These are phyloP conservation scores for Akebia trifoliata DNA, from an alignment of 164 flowering plant species.

Conservation along the genomic window DNA sequence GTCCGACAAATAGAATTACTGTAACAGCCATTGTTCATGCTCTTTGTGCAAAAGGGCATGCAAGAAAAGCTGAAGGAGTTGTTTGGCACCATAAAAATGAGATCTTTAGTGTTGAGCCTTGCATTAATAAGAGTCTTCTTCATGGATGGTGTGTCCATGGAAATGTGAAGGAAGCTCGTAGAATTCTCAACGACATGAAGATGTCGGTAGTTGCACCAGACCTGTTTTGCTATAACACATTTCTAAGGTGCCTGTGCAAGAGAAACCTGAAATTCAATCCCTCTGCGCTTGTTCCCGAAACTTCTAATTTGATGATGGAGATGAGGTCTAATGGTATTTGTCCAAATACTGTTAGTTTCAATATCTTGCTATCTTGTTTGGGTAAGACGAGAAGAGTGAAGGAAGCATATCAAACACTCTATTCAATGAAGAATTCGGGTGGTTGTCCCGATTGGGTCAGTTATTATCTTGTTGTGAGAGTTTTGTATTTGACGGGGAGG, in stretches of 20 bases:
- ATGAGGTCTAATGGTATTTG: constrained; percentile 48
- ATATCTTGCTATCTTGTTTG: constrained; percentile 65
- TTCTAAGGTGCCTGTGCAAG: constrained; percentile 58
- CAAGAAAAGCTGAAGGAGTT: constrained; percentile 63
- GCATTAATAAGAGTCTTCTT: constrained; percentile 46
- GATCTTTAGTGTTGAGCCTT: constrained; percentile 35
- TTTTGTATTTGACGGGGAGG: constrained; percentile 56
- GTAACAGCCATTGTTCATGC: constrained; percentile 55
- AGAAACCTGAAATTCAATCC: constrained; percentile 56
- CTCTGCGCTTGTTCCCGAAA: constrained; percentile 64
- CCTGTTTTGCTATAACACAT: constrained; percentile 52
- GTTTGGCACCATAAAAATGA: constrained; percentile 48
- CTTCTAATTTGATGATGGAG: constrained; percentile 61
- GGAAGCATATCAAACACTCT: constrained; percentile 47
- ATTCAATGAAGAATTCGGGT: constrained; percentile 45
- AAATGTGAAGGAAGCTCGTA: constrained; percentile 58
- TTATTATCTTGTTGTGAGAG: constrained; percentile 66
- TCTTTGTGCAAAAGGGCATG: constrained; percentile 68
- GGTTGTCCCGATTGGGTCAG: constrained; percentile 66
- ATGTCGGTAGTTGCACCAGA: constrained; percentile 35
- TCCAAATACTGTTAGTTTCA: constrained; percentile 54
- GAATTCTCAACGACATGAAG: constrained; percentile 57
- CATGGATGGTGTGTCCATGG: constrained; percentile 60
- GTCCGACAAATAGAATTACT: constrained; percentile 37
- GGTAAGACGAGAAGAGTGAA: constrained; percentile 66